Evolutionary conservation across 2,329 filamentous ascomycete genomes (phyloP).

Genomic region (Pseudocercospora ulei): DNA sequence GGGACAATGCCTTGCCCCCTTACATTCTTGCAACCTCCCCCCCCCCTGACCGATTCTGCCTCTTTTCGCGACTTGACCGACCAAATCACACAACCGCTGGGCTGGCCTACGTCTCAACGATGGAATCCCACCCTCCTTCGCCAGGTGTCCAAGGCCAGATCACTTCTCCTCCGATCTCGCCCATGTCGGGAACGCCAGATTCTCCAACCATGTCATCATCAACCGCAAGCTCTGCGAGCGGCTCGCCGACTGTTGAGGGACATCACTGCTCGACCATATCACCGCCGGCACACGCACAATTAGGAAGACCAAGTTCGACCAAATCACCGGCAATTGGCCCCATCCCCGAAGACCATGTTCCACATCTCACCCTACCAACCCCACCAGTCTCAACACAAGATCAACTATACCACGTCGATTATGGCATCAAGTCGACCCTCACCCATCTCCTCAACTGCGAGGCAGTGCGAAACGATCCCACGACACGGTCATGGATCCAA

Average conservation of each 20-base stretch:
- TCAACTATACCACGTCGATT: slow-evolving; percentile 44
- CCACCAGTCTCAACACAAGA: slow-evolving; percentile 22
- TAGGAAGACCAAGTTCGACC: slow-evolving; percentile 8
- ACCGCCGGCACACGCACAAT: slow-evolving; percentile 31
- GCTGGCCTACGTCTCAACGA: slow-evolving; percentile 5
- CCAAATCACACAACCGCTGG: no score
- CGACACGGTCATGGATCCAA: slow-evolving; percentile 45
- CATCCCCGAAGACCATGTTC: slow-evolving; percentile 22
- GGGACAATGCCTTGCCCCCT: no score
- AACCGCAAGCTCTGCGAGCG: slow-evolving; percentile 22
- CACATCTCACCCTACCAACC: slow-evolving; percentile 10
- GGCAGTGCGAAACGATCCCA: slow-evolving; percentile 41
- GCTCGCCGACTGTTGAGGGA: slow-evolving; percentile 21
- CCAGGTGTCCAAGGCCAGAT: not conserved
- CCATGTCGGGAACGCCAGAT: slow-evolving; percentile 1
- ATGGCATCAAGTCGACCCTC: slow-evolving; percentile 47
- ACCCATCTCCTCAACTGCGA: slow-evolving; percentile 48
- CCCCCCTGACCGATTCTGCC: no score
- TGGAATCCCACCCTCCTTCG: not conserved
- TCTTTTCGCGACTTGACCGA: no score
- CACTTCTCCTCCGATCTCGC: slow-evolving; percentile 16
- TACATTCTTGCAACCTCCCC: no score
- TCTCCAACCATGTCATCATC: slow-evolving; percentile 22
- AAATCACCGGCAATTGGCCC: slow-evolving; percentile 21
- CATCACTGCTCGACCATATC: slow-evolving; percentile 15